Evolutionary conservation across 1,284 basidiomycete genomes (phyloP).

Genomic region (Microbotryomycetes sp.): DNA sequence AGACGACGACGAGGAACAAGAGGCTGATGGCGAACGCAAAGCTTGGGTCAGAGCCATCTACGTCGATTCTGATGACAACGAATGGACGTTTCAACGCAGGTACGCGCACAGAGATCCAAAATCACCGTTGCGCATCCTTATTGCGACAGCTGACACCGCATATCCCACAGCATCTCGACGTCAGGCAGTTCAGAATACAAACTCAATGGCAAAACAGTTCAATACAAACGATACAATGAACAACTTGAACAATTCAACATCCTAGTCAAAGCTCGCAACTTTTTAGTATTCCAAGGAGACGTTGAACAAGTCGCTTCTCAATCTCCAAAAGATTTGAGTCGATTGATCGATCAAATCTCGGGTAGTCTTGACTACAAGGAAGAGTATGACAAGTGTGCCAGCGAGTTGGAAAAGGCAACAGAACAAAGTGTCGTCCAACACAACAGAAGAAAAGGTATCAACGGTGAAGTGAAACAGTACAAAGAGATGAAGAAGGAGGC

Average conservation of each 20-base stretch:
- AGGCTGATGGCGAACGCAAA: conserved; percentile 76
- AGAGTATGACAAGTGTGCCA: conserved; percentile 85
- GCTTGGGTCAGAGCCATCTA: conserved; percentile 95
- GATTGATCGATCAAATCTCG: conserved; percentile 90
- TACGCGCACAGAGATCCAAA: conserved; percentile 47
- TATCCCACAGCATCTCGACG: conserved; percentile 63
- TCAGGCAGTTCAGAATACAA: conserved; percentile 82
- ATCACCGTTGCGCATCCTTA: neutral
- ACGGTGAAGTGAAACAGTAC: conserved; percentile 93
- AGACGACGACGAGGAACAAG: conserved; percentile 53
- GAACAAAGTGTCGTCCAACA: conserved; percentile 92
- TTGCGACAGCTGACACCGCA: neutral
- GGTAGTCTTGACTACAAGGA: conserved; percentile 81
- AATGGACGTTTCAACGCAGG: conserved; percentile 87
- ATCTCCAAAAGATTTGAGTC: conserved; percentile 79
- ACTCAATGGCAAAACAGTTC: conserved; percentile 68
- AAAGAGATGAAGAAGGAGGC: conserved; percentile 95
- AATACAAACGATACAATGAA: conserved; percentile 76
- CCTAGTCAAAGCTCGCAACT: conserved; percentile 98
- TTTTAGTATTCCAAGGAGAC: conserved; percentile 99
- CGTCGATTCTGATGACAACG: conserved; percentile 63
- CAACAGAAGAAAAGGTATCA: conserved; percentile 83
- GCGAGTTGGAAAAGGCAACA: conserved; percentile 78
- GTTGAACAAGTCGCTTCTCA: conserved; percentile 97
- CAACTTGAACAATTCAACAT: conserved; percentile 85